phyloP scores from a whole-genome alignment of 2,329 filamentous ascomycete species.

The Gnomoniopsis sp. region DNA sequence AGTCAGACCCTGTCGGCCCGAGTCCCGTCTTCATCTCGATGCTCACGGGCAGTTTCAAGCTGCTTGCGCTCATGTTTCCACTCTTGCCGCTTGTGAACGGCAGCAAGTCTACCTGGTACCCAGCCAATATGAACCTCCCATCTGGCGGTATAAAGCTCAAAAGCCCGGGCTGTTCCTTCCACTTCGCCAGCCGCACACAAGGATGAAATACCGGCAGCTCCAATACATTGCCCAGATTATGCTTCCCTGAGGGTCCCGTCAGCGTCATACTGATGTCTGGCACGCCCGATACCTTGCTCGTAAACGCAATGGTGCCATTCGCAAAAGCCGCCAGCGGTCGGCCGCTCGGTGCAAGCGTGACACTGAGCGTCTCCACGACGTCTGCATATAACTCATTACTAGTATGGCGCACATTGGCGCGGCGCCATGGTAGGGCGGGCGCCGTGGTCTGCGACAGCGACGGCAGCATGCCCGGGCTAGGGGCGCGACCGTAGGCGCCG shows the following conservation, averaged over 20 bases:
- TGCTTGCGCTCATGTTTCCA: constrained; percentile 53
- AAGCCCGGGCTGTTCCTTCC: constrained; percentile 84
- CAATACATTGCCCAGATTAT: constrained; percentile 70
- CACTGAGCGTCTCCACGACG: constrained; percentile 82
- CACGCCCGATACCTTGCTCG: constrained; percentile 88
- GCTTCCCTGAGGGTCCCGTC: constrained; percentile 75
- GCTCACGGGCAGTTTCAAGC: constrained; percentile 75
- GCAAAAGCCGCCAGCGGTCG: constrained; percentile 82
- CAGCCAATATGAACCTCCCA: constrained; percentile 86
- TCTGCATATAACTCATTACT: constrained; percentile 98
- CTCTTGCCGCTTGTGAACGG: constrained; percentile 62
- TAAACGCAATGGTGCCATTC: constrained; percentile 92
- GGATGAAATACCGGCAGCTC: constrained; percentile 94
- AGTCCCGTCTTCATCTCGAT: constrained; percentile 80
- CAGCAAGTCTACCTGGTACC: constrained; percentile 89
- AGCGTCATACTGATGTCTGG: constrained; percentile 84
- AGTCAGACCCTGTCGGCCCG: constrained; percentile 73
- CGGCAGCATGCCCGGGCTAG: constrained; percentile 8
- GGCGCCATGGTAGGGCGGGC: constrained; percentile 75
- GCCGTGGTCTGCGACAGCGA: constrained; percentile 32
- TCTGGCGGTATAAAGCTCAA: constrained; percentile 96
- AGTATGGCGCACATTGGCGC: constrained; percentile 89
- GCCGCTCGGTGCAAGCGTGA: constrained; percentile 88
- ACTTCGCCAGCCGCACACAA: constrained; percentile 84
- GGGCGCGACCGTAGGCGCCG: constrained; percentile 11